Percentiles rank a stretch among this genome's conserved stretches.
These are phyloP conservation scores for Theileria equi DNA, from an alignment of 169 alveolate genomes.

Conservation along the genomic window DNA sequence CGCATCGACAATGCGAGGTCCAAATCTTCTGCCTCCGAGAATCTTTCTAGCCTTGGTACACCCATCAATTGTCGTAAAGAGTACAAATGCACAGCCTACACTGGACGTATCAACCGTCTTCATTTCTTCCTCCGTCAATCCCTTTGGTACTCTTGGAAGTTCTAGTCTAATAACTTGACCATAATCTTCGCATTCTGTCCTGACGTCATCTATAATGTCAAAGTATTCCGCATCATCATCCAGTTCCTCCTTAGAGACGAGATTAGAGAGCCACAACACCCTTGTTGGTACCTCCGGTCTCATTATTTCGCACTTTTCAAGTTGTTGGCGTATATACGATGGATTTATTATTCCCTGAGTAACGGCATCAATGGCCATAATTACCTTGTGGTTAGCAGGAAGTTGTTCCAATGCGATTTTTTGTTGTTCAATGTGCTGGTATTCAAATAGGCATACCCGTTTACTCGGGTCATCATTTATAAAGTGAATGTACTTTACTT, in stretches of 20 bases:
- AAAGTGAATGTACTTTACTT: conserved; percentile 22
- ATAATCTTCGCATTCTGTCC: conserved; percentile 77
- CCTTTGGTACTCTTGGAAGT: conserved; percentile 78
- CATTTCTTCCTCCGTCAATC: conserved; percentile 53
- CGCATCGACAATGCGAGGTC: conserved; percentile 72
- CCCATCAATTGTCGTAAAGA: conserved; percentile 67
- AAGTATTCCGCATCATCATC: conserved; percentile 81
- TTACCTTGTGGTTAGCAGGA: conserved; percentile 37
- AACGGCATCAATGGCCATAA: conserved; percentile 71
- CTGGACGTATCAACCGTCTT: conserved; percentile 53
- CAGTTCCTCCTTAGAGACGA: conserved; percentile 76
- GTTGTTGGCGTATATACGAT: conserved; percentile 31
- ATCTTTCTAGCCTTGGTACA: conserved; percentile 77
- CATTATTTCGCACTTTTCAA: conserved; percentile 45
- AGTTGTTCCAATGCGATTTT: conserved; percentile 41
- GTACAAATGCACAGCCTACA: conserved; percentile 75
- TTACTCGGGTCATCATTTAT: neutral
- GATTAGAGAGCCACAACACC: conserved; percentile 74
- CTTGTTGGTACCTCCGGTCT: conserved; percentile 76
- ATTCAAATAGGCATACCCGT: conserved; percentile 37
- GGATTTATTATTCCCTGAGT: conserved; percentile 57
- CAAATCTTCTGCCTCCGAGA: conserved; percentile 74
- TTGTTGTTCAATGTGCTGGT: conserved; percentile 51
- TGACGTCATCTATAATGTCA: conserved; percentile 82
- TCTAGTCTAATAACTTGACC: conserved; percentile 81